Percentiles rank a stretch among this genome's conserved stretches.
phyloP scores from a whole-genome alignment of 2,329 filamentous ascomycete species.

The Fusarium circinatum region DNA sequence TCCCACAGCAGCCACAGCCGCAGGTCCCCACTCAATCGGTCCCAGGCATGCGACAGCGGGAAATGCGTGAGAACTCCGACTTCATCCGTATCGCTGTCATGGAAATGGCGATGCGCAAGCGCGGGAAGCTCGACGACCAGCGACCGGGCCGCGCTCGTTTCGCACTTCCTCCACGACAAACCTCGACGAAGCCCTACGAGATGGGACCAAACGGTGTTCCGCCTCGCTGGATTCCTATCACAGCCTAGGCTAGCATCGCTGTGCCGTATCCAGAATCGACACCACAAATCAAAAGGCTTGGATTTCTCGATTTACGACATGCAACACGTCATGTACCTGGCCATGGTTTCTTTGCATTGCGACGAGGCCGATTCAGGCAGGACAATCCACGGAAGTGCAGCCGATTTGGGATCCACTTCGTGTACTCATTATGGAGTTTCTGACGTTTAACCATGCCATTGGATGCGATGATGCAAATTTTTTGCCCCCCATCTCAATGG shows the following conservation, averaged over 20 bases:
- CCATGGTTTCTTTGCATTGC: slow-evolving; percentile 40
- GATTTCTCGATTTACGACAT: slow-evolving; percentile 3
- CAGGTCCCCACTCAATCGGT: slow-evolving; percentile 51
- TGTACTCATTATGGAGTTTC: slow-evolving; percentile 27
- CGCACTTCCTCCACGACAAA: slow-evolving; percentile 73
- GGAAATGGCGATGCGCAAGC: slow-evolving; percentile 77
- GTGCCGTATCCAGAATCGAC: slow-evolving; percentile 2
- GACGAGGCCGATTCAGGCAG: slow-evolving; percentile 38
- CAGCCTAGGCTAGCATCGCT: slow-evolving; percentile 33
- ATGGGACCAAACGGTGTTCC: slow-evolving; percentile 69
- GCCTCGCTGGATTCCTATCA: slow-evolving; percentile 63
- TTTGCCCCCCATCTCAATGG: slow-evolving; percentile 38
- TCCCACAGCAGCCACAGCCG: slow-evolving; percentile 44
- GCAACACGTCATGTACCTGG: slow-evolving; percentile 43
- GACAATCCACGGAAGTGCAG: slow-evolving; percentile 28
- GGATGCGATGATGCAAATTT: slow-evolving; percentile 45
- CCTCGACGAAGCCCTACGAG: slow-evolving; percentile 63
- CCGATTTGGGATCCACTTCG: slow-evolving; percentile 17
- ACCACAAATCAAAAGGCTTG: slow-evolving; percentile 7
- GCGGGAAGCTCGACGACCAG: slow-evolving; percentile 73
- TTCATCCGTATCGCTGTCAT: slow-evolving; percentile 77
- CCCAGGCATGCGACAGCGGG: slow-evolving; percentile 67
- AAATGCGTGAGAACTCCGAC: slow-evolving; percentile 76
- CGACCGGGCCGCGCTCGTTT: slow-evolving; percentile 74
- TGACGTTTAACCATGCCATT: slow-evolving; percentile 36